Percentiles rank a stretch among this genome's conserved stretches.
Evolutionary conservation across 192 early-diverging fungal genomes (phyloP).

Genomic region (Umbelopsis ramanniana): DNA sequence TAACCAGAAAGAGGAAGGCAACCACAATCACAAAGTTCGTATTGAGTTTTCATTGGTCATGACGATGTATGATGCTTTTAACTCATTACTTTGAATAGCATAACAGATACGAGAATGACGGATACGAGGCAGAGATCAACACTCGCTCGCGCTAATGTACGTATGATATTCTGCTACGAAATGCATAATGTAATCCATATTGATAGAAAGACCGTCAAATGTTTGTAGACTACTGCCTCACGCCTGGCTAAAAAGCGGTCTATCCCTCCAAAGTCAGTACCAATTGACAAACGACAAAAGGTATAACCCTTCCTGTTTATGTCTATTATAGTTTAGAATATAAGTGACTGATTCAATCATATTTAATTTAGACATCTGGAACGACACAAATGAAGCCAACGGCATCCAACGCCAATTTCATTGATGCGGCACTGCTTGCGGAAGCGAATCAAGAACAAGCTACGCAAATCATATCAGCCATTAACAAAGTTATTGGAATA

Average conservation of each 20-base stretch:
- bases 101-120: background rate
- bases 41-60: background rate
- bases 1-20: slow-evolving; percentile 7
- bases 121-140: slow-evolving; percentile 13
- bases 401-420: background rate
- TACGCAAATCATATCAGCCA: slow-evolving; percentile 11
- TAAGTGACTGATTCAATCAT: background rate
- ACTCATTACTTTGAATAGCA: background rate
- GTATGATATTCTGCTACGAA: no score
- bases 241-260: background rate
- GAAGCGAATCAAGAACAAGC: slow-evolving; percentile 15
- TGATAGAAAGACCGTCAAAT: background rate
- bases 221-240: background rate
- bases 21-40: background rate
- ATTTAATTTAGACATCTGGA: background rate
- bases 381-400: background rate
- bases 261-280: background rate
- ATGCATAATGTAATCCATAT: background rate
- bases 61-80: background rate
- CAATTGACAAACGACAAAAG: slow-evolving; percentile 12
- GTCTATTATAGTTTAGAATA: background rate
- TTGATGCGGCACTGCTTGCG: background rate
- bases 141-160: slow-evolving; percentile 6
- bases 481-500: slow-evolving; percentile 29
- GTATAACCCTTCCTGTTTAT: background rate